A percentile compares a stretch with the other conserved stretches of the same genome.
Conservation (phyloP, 1,284 basidiomycete species). For the Pascua sp. region DNA sequence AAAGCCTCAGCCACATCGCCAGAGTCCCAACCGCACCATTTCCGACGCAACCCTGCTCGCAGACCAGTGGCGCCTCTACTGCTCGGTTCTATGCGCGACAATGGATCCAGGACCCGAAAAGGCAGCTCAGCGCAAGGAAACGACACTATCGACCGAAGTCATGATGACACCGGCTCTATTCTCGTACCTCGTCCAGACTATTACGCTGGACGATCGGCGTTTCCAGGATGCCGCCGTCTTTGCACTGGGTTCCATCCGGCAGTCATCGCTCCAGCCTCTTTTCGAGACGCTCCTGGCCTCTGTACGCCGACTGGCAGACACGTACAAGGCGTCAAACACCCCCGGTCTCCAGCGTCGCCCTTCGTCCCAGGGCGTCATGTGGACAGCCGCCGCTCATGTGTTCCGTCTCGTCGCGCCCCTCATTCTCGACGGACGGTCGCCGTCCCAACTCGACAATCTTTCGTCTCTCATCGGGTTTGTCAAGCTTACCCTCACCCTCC, state of each 20-base stretch:
- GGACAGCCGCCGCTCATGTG: slow-evolving; percentile 84
- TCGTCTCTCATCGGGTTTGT: slow-evolving; percentile 81
- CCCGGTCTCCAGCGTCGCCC: slow-evolving; percentile 53
- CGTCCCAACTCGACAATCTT: slow-evolving; percentile 64
- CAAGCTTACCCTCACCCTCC: slow-evolving; percentile 71
- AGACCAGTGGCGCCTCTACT: slow-evolving; percentile 84
- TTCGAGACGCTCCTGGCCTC: slow-evolving; percentile 78
- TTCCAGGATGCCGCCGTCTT: slow-evolving; percentile 83
- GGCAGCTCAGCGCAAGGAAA: slow-evolving; percentile 55
- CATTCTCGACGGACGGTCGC: slow-evolving; percentile 67
- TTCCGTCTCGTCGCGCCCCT: slow-evolving; percentile 79
- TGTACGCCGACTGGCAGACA: slow-evolving; percentile 68
- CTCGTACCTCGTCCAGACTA: slow-evolving; percentile 76
- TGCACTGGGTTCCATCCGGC: slow-evolving; percentile 81
- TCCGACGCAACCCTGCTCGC: slow-evolving; percentile 65
- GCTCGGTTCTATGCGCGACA: slow-evolving; percentile 75
- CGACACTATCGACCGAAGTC: slow-evolving; percentile 41
- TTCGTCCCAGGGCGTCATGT: slow-evolving; percentile 73
- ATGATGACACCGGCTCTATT: slow-evolving; percentile 69
- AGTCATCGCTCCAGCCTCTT: slow-evolving; percentile 70
- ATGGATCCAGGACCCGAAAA: slow-evolving; percentile 52
- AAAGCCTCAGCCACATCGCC: neutral
- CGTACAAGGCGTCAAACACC: slow-evolving; percentile 31
- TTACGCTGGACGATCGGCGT: slow-evolving; percentile 76
- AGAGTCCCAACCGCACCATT: slow-evolving; percentile 12